These are phyloP conservation scores for Chaetoscypha palmicola DNA, from an alignment of 2,329 filamentous ascomycete species.

Conservation along the genomic window DNA sequence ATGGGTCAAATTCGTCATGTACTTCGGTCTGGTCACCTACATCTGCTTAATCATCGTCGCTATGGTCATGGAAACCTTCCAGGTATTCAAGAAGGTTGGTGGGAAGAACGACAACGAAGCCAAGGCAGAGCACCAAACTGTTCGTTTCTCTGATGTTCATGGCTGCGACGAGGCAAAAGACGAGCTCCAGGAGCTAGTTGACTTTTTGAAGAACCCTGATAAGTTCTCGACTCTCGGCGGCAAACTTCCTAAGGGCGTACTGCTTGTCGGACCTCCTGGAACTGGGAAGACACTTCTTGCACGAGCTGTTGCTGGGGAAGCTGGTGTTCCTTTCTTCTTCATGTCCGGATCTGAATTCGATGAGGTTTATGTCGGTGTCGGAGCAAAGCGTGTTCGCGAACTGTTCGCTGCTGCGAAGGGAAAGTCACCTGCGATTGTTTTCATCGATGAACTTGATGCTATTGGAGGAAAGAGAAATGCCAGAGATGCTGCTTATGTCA, in stretches of 20 bases:
- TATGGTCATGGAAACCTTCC: constrained; percentile 74
- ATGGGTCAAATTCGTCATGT: constrained; percentile 81
- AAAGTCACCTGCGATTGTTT: constrained; percentile 89
- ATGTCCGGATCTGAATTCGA: constrained; percentile 99
- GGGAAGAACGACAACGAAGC: constrained; percentile 70
- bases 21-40: constrained; percentile 73
- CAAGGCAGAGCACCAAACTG: constrained; percentile 86
- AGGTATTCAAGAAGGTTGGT: constrained; percentile 70
- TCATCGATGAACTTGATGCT: constrained; percentile 90
- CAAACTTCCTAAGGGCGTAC: constrained; percentile 92
- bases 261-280: constrained; percentile 90
- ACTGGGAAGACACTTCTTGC: constrained; percentile 96
- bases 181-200: constrained; percentile 91
- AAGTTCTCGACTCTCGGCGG: constrained; percentile 91
- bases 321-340: constrained; percentile 98
- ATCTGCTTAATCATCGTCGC: constrained; percentile 72
- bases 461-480: constrained; percentile 93
- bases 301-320: constrained; percentile 91
- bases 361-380: constrained; percentile 95
- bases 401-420: constrained; percentile 75
- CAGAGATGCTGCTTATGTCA: constrained; percentile 87
- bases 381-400: constrained; percentile 91
- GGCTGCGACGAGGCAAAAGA: constrained; percentile 98
- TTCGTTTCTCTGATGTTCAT: constrained; percentile 88
- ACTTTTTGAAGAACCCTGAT: constrained; percentile 89